Evolutionary conservation across 2,329 filamentous ascomycete genomes (phyloP).

Genomic region (Reticulascus tulasneorum): DNA sequence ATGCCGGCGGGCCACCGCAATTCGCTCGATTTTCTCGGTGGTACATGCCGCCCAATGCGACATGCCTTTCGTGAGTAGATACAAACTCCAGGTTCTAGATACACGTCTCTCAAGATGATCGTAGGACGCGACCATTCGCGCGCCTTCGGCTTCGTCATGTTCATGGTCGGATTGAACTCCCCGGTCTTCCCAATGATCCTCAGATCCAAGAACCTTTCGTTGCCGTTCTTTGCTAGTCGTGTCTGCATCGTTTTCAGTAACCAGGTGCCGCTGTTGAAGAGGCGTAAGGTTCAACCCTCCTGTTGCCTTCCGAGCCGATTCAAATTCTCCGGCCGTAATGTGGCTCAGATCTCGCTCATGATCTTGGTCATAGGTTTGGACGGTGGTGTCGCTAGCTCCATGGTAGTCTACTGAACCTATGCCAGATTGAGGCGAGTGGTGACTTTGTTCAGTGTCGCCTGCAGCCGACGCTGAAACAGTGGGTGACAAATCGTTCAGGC

Average conservation of each 20-base stretch:
- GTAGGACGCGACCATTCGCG: too few relatives aligned
- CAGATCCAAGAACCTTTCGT: too few relatives aligned
- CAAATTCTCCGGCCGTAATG: too few relatives aligned
- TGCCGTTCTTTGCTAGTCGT: too few relatives aligned
- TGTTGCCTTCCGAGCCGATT: too few relatives aligned
- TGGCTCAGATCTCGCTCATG: slow-evolving; percentile 3
- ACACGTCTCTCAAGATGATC: slow-evolving; percentile 3
- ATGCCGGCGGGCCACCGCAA: slow-evolving; percentile 64
- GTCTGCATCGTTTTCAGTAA: too few relatives aligned
- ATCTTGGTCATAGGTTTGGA: slow-evolving; percentile 17
- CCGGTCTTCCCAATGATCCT: too few relatives aligned
- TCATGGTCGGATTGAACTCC: too few relatives aligned
- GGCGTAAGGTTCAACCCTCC: too few relatives aligned
- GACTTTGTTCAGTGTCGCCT: slow-evolving; percentile 5
- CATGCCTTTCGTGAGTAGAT: slow-evolving; percentile 11
- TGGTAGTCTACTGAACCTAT: slow-evolving; percentile 11
- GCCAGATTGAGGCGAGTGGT: slow-evolving; percentile 28
- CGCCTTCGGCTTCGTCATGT: too few relatives aligned
- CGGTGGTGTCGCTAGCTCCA: slow-evolving; percentile 21
- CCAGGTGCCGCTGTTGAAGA: too few relatives aligned
- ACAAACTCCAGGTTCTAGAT: slow-evolving; percentile 6
- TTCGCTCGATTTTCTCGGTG: slow-evolving; percentile 61
- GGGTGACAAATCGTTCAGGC: too few relatives aligned
- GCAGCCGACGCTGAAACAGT: slow-evolving; percentile 12
- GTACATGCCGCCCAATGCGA: slow-evolving; percentile 60